These are phyloP conservation scores for Hortiboletus campestris DNA, from an alignment of 768 basidiomycete genomes.

Conservation along the genomic window DNA sequence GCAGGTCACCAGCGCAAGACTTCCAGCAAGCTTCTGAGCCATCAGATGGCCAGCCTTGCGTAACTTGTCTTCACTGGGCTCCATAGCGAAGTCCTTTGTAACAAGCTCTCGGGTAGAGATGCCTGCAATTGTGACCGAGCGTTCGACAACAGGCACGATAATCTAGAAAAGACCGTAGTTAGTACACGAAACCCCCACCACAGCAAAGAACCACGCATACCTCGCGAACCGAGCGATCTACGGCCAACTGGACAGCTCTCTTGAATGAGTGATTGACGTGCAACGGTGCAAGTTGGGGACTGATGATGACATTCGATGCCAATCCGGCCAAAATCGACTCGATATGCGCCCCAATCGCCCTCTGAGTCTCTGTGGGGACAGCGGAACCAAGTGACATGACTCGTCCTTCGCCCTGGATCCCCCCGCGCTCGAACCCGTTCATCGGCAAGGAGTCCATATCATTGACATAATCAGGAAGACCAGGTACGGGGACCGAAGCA, in stretches of 20 bases:
- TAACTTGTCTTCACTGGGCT: slow-evolving; percentile 85
- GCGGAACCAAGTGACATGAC: slow-evolving; percentile 60
- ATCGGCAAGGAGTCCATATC: slow-evolving; percentile 82
- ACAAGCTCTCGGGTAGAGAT: slow-evolving; percentile 96
- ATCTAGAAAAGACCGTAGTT: slow-evolving; percentile 49
- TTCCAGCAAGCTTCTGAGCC: slow-evolving; percentile 96
- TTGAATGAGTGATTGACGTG: slow-evolving; percentile 83
- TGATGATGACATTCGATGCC: slow-evolving; percentile 73
- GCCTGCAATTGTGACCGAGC: slow-evolving; percentile 97
- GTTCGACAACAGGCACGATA: slow-evolving; percentile 94
- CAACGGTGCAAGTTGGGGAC: slow-evolving; percentile 68
- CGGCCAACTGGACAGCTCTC: slow-evolving; percentile 84
- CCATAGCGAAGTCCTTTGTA: slow-evolving; percentile 93
- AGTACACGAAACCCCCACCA: neutral
- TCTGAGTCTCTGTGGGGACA: slow-evolving; percentile 61
- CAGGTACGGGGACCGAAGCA: slow-evolving; percentile 45
- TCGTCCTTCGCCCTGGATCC: slow-evolving; percentile 53
- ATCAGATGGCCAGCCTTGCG: slow-evolving; percentile 91
- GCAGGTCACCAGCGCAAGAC: slow-evolving; percentile 94
- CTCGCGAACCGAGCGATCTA: slow-evolving; percentile 94
- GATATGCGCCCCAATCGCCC: slow-evolving; percentile 71
- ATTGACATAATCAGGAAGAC: slow-evolving; percentile 73
- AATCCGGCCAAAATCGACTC: slow-evolving; percentile 76
- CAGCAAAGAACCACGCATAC: slow-evolving; percentile 38
- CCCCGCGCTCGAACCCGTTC: slow-evolving; percentile 59